A percentile compares a stretch with the other conserved stretches of the same genome.
Conservation (phyloP, 2,329 filamentous ascomycete species). For the Aspergillus viridinutans region DNA sequence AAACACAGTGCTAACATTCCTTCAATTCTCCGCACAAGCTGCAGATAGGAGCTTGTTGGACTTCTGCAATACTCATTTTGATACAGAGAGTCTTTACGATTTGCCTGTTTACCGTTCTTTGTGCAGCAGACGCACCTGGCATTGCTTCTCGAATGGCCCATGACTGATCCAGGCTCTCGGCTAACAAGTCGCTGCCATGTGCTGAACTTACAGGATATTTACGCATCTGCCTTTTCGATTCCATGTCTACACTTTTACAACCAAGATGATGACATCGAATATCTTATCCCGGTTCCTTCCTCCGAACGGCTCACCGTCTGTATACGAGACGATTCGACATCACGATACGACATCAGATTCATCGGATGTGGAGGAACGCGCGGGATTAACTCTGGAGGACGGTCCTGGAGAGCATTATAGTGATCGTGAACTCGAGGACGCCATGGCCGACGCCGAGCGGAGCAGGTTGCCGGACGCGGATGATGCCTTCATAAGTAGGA, state of each 20-base stretch:
- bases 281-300: slow-evolving; percentile 44
- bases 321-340: slow-evolving; percentile 46
- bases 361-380: slow-evolving; percentile 44
- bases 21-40: not conserved
- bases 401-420: slow-evolving; percentile 49
- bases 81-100: not conserved
- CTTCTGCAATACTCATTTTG: not conserved
- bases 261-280: slow-evolving; percentile 41
- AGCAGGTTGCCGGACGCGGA: slow-evolving; percentile 47
- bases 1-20: not conserved
- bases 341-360: slow-evolving; percentile 43
- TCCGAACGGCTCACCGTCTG: slow-evolving; percentile 46
- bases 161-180: slow-evolving; percentile 8
- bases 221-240: slow-evolving; percentile 1
- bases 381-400: slow-evolving; percentile 48
- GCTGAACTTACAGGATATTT: slow-evolving; percentile 4
- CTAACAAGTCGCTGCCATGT: slow-evolving; percentile 8
- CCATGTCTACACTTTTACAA: slow-evolving; percentile 1
- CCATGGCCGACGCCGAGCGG: slow-evolving; percentile 49
- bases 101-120: not conserved
- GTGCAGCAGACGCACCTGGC: not conserved
- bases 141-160: slow-evolving; percentile 9
- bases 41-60: not conserved
- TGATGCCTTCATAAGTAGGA: slow-evolving; percentile 34
- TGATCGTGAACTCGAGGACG: slow-evolving; percentile 54